phyloP scores from a whole-genome alignment of 345 rosid genomes.

The Gossypium mustelinum region DNA sequence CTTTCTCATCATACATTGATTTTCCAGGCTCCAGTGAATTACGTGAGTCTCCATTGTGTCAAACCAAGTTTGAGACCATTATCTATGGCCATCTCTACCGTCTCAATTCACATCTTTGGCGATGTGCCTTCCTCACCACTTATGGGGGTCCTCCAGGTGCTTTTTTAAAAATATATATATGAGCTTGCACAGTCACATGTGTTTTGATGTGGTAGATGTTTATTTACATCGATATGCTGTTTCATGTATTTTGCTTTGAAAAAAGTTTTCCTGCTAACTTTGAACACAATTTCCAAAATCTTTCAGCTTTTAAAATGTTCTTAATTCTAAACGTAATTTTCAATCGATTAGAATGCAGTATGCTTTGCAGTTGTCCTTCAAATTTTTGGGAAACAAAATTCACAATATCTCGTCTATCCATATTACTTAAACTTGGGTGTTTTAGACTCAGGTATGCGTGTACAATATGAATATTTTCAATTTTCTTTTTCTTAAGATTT shows the following conservation, averaged over 20 bases:
- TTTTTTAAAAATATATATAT: background rate
- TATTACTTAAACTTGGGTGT: no score
- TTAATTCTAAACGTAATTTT: background rate
- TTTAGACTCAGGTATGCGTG: no score
- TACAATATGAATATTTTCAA: no score
- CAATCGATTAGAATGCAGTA: background rate
- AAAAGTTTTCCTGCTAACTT: background rate
- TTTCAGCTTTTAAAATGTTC: background rate
- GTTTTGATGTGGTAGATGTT: background rate
- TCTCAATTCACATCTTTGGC: slow-evolving; percentile 83
- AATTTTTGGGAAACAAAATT: no score
- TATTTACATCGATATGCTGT: background rate
- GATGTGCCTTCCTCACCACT: slow-evolving; percentile 98
- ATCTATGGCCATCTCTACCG: slow-evolving; percentile 91
- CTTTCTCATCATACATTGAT: background rate
- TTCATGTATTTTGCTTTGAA: background rate
- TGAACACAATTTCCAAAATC: background rate
- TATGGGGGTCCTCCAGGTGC: slow-evolving; percentile 84
- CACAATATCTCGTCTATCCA: background rate
- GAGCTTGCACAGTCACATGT: background rate
- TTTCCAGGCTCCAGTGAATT: slow-evolving; percentile 85
- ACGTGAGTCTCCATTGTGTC: slow-evolving; percentile 80
- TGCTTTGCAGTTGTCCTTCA: no score
- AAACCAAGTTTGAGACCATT: slow-evolving; percentile 83
- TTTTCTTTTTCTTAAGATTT: no score